Percentiles rank a stretch among this genome's conserved stretches.
phyloP scores from a whole-genome alignment of 805 yeast genomes.

The Candida saitoana region DNA sequence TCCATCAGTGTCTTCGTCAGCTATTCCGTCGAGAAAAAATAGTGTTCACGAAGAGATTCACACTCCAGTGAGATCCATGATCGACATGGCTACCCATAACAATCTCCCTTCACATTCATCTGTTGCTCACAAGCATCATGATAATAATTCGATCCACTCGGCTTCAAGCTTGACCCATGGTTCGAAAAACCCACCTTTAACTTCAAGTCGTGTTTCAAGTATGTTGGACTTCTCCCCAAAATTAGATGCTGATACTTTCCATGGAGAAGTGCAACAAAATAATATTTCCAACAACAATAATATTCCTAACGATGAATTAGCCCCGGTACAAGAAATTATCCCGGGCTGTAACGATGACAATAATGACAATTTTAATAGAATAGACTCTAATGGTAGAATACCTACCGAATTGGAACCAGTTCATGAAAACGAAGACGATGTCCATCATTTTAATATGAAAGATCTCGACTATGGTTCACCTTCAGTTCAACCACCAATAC shows the following conservation, averaged over 20 bases:
- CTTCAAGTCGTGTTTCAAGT: neutral
- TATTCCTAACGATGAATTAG: neutral
- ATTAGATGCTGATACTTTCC: slow-evolving; percentile 1
- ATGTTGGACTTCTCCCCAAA: neutral
- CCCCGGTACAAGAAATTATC: slow-evolving; percentile 1
- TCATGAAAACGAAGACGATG: neutral
- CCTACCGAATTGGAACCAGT: slow-evolving; percentile 2
- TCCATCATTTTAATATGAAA: neutral
- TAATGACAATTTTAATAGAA: neutral
- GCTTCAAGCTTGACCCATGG: slow-evolving; percentile 12
- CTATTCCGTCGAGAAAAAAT: slow-evolving; percentile 1
- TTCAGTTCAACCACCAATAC: neutral
- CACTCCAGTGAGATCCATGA: slow-evolving; percentile 36
- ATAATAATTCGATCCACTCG: slow-evolving; percentile 9
- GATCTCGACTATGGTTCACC: neutral
- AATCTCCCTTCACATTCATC: neutral
- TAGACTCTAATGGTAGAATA: neutral
- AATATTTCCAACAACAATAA: neutral
- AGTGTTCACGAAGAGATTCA: slow-evolving; percentile 12
- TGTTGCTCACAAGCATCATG: neutral
- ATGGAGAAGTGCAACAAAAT: neutral
- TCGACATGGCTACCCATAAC: slow-evolving; percentile 24
- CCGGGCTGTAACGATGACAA: neutral
- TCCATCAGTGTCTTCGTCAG: slow-evolving; percentile 1
- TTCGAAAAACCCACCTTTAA: neutral